Evolutionary conservation across 345 rosid genomes (phyloP).

Genomic region (Melaleuca quinquenervia): DNA sequence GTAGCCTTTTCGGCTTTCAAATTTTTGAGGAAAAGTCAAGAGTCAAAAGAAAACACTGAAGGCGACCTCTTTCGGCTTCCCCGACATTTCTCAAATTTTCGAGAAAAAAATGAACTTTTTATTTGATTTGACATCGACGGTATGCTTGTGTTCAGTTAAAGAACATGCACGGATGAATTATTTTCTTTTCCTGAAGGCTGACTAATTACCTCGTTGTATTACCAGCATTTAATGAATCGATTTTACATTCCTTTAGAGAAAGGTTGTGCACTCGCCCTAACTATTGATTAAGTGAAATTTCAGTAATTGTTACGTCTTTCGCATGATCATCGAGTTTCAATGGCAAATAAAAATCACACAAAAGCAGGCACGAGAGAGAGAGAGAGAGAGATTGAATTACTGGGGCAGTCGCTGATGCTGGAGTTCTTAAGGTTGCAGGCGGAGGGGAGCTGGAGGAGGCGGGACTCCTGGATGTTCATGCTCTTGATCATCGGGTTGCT

Average conservation of each 20-base stretch:
- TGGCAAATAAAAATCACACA: background rate
- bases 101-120: too few relatives aligned
- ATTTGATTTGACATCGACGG: too few relatives aligned
- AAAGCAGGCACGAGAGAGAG: background rate
- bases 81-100: too few relatives aligned
- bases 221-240: background rate
- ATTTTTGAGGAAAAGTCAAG: background rate
- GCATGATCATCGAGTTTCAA: background rate
- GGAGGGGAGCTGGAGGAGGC: slow-evolving; percentile 68
- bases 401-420: slow-evolving; percentile 52
- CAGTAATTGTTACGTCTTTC: background rate
- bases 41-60: background rate
- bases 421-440: slow-evolving; percentile 67
- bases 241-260: background rate
- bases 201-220: too few relatives aligned
- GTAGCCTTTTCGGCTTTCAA: background rate
- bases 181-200: too few relatives aligned
- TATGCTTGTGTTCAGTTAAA: too few relatives aligned
- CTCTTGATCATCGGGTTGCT: slow-evolving; percentile 39
- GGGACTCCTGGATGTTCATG: slow-evolving; percentile 56
- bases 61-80: background rate
- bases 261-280: background rate
- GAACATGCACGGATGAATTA: background rate
- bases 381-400: slow-evolving; percentile 18
- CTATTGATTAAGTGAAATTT: background rate